Base-by-base conservation (phyloP, 176 grass and related monocot genomes). In the Ampelocalamus luodianensis region DNA sequence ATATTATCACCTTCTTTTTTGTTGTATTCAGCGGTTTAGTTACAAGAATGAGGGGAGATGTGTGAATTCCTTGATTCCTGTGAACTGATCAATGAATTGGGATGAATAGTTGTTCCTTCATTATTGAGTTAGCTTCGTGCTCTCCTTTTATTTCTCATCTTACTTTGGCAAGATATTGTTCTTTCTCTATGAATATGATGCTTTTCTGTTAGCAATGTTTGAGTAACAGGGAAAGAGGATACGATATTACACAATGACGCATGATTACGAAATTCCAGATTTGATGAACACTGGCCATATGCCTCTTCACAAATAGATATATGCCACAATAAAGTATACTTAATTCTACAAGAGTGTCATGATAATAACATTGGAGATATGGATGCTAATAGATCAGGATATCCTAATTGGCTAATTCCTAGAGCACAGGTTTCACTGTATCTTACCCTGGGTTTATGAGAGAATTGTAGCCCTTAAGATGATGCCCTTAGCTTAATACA, bases 161-260 rank as follows among this genome's bases (percentile, higher is more conserved):
- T 75, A 65, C 44, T 82, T 66, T 73, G 73, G 34, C 22, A 73
- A 59, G 53, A 32, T 40, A 66, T 18, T 79, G 48, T 39, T 46
- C 36, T 82, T 78, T 78, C 4, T 72, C 39, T 69, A 63, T 76
- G 24, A 32, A 27, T 69, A 63, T 76, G 24, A 32, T 59, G 59
- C 26, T 54, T 79, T 79, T 50, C 32, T 77, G 11, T 56, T 63
- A 77, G 64, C 46, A 15, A 78, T 86, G 24, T 68, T 86, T 23
- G 11, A 71, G 24, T 78, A 72, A 82, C 22, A 82, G 26, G 60
- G 64, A 16, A 85, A 62, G 8, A 62, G 23, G 5, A 54, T 48
- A 69, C 9, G 8, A 62, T 70, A 32, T 34, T 39, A 43, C 62
- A 68, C 0, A 15, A 78, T 78, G 79, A 46, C 3, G 0, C 65